phyloP scores from a whole-genome alignment of 257 asterid species.

The Przewalskia tangutica region DNA sequence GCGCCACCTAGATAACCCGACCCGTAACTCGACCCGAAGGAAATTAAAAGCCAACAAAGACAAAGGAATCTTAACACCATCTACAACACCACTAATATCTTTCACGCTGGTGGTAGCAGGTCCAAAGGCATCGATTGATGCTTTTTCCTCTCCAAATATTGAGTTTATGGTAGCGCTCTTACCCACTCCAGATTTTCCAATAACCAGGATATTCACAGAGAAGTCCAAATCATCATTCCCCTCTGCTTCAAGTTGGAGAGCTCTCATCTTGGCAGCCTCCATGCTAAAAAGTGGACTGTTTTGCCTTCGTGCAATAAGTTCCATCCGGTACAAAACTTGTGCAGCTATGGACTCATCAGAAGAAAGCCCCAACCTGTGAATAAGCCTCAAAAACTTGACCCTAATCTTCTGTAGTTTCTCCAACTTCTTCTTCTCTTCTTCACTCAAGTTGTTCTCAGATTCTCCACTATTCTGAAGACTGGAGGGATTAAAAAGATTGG shows the following conservation, averaged over 20 bases:
- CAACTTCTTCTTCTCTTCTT: slow-evolving; percentile 80
- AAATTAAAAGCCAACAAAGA: no score
- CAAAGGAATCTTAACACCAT: slow-evolving; percentile 76
- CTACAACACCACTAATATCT: slow-evolving; percentile 44
- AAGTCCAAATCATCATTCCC: slow-evolving; percentile 51
- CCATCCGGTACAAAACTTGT: slow-evolving; percentile 72
- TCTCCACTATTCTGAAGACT: slow-evolving; percentile 36
- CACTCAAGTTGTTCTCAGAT: slow-evolving; percentile 54
- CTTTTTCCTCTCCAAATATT: slow-evolving; percentile 64
- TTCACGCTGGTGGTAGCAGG: slow-evolving; percentile 53
- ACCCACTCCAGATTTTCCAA: slow-evolving; percentile 94
- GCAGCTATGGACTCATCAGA: slow-evolving; percentile 73
- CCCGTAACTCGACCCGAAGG: no score
- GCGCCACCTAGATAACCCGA: no score
- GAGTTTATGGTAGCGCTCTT: slow-evolving; percentile 91
- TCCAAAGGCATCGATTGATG: slow-evolving; percentile 60
- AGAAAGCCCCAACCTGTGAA: slow-evolving; percentile 66
- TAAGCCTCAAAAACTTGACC: slow-evolving; percentile 83
- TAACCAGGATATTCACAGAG: slow-evolving; percentile 63
- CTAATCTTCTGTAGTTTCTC: slow-evolving; percentile 70
- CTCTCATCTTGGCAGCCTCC: slow-evolving; percentile 69
- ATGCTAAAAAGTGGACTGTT: slow-evolving; percentile 47
- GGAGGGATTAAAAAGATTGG: slow-evolving; percentile 43
- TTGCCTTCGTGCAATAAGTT: slow-evolving; percentile 79
- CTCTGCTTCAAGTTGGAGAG: slow-evolving; percentile 60